Evolutionary conservation across 1,284 basidiomycete species (phyloP), one percentile per base, ranked within the genome.

Genomic region (Marasmius fiardii): DNA sequence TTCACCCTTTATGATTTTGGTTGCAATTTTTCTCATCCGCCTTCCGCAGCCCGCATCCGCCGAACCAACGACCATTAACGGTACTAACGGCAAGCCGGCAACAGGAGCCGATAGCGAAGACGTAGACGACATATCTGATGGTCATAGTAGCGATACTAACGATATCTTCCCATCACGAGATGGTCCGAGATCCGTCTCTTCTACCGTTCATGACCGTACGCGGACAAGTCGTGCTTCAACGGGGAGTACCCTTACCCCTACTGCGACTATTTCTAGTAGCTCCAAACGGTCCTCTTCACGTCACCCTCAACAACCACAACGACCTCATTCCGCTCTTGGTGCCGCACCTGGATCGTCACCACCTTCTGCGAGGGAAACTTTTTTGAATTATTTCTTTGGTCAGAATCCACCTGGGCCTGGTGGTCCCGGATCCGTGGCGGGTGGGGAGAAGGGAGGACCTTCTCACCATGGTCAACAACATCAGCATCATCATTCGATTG

Each of bases 321-420:
- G 70, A 51, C 65, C 72, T 21, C 68, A 70, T 34, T 69, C 71
- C 43, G 64, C 71, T 52, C 64, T 71, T 48, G 71, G 67, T 24
- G 62, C 57, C 54, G 69, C 65, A 54, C 68, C 68, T 33, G 67
- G 72, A 16, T 72, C 74, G 24, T 76, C 78, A 1, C 74, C 78
- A 33, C 74, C 77, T 11, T 74, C 81, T 1, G 88, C 93, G 20
- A 83, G 89, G 63, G 95, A 97, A 65, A 92, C 92, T 3, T 96
- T 98, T 78, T 75, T 97, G 57, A 95, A 92, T 67, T 97, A 97
- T 71, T 97, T 98, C 75, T 97, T 98, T 68, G 95, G 93, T 1
- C 90, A 90, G 73, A 88, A 85, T 64, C 86, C 83, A 1, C 81
- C 87, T 26, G 86, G 83, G n/a, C n/a, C n/a, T n/a, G n/a, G n/a